These are phyloP conservation scores for Fusarium sp. DNA, from an alignment of 2,329 filamentous ascomycete species.

Conservation along the genomic window DNA sequence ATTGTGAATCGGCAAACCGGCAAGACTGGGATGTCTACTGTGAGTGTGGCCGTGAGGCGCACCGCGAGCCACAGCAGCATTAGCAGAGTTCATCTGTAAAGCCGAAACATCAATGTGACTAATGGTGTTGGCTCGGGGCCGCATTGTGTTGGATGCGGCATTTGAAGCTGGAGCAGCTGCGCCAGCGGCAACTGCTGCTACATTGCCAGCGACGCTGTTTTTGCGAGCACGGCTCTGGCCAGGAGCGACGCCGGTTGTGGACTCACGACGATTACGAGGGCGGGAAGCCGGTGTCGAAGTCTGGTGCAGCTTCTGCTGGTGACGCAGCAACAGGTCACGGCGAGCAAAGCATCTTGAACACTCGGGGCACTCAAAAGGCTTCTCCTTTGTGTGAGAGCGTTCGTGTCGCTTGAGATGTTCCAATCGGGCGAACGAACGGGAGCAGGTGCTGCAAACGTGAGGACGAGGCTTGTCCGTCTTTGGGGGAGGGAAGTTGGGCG, in stretches of 20 bases:
- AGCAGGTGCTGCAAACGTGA: constrained; percentile 91
- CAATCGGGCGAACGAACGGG: constrained; percentile 90
- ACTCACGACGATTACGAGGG: constrained; percentile 89
- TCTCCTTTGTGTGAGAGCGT: constrained; percentile 98
- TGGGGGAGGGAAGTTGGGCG: constrained; percentile 74
- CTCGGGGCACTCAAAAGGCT: constrained; percentile 97
- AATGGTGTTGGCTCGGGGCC: constrained; percentile 94
- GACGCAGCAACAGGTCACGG: constrained; percentile 88
- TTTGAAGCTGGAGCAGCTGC: constrained; percentile 56
- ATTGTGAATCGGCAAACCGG: constrained; percentile 70
- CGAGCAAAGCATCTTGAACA: constrained; percentile 95
- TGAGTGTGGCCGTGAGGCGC: constrained; percentile 68
- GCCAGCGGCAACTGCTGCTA: constrained; percentile 57
- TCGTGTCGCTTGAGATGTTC: constrained; percentile 98
- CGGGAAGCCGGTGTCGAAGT: constrained; percentile 88
- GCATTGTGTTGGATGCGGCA: constrained; percentile 69
- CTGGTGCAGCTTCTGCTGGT: constrained; percentile 99
- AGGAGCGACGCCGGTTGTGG: constrained; percentile 77
- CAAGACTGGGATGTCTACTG: constrained; percentile 80
- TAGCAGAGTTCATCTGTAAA: constrained; percentile 74
- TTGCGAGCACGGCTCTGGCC: constrained; percentile 84
- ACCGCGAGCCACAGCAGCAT: constrained; percentile 61
- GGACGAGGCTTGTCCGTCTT: constrained; percentile 98
- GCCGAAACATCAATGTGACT: constrained; percentile 86
- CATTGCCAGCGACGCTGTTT: constrained; percentile 81